Evolutionary conservation across 768 basidiomycete genomes (phyloP).

Genomic region (Tricholoma terreum): DNA sequence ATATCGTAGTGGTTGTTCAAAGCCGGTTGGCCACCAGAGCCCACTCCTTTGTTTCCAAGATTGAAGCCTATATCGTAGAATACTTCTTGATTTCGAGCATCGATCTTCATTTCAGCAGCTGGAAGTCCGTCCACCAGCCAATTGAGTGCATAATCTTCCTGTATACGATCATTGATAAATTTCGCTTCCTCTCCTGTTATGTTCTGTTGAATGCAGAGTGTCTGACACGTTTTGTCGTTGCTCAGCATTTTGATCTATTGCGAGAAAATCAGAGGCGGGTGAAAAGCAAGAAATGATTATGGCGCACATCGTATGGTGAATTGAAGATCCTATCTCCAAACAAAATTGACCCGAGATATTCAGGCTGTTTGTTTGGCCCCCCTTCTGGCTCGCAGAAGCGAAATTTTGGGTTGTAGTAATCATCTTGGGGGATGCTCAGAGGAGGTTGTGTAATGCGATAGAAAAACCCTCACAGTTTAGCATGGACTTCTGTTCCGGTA

Average conservation of each 20-base stretch:
- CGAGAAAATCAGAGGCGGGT: neutral
- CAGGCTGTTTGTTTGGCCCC: slow-evolving; percentile 73
- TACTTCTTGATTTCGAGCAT: slow-evolving; percentile 71
- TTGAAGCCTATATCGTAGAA: slow-evolving; percentile 96
- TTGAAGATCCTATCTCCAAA: slow-evolving; percentile 95
- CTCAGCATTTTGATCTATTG: slow-evolving; percentile 76
- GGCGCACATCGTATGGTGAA: slow-evolving; percentile 79
- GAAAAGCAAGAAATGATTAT: neutral
- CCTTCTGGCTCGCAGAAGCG: slow-evolving; percentile 81
- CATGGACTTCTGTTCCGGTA: slow-evolving; percentile 68
- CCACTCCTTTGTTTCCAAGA: slow-evolving; percentile 71
- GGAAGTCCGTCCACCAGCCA: slow-evolving; percentile 96
- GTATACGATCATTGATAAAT: slow-evolving; percentile 90
- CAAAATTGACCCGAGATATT: slow-evolving; percentile 89
- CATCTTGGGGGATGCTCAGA: slow-evolving; percentile 50
- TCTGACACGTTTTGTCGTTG: slow-evolving; percentile 71
- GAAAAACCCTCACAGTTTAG: slow-evolving; percentile 70
- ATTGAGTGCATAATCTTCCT: slow-evolving; percentile 90
- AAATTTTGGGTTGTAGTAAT: slow-evolving; percentile 87
- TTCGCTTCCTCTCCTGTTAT: slow-evolving; percentile 72
- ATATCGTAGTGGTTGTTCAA: slow-evolving; percentile 95
- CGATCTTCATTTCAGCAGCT: slow-evolving; percentile 88
- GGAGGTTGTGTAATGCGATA: neutral
- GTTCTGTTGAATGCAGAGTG: slow-evolving; percentile 56
- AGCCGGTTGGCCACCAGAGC: slow-evolving; percentile 55